These are phyloP conservation scores for Carex pumila DNA, from an alignment of 176 grass and related monocot species.

Conservation along the genomic window DNA sequence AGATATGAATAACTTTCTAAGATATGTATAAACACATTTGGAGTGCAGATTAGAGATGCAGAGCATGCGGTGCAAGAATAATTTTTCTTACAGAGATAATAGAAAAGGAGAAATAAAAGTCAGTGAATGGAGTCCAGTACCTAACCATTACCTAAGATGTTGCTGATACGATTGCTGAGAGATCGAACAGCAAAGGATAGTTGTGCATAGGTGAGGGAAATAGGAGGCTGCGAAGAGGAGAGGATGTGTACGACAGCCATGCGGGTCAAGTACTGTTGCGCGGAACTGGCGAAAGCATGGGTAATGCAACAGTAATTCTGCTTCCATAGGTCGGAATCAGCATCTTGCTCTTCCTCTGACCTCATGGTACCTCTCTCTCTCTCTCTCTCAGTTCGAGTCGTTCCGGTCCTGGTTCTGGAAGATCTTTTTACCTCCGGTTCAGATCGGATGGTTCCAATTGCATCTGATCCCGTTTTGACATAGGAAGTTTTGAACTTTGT, in stretches of 20 bases:
- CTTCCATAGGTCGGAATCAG: not conserved
- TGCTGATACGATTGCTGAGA: constrained; percentile 38
- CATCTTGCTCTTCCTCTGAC: not conserved
- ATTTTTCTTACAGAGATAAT: no score
- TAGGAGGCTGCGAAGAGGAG: not conserved
- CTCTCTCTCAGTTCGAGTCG: not conserved
- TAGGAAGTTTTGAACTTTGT: not conserved
- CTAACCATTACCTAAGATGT: constrained; percentile 17
- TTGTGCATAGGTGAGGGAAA: constrained; percentile 37
- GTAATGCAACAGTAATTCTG: constrained; percentile 57
- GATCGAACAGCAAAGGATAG: constrained; percentile 34
- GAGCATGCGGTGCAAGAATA: no score
- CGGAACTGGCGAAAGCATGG: constrained; percentile 49
- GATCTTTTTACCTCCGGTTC: not conserved
- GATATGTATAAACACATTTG: no score
- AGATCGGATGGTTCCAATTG: not conserved
- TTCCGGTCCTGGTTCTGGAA: not conserved
- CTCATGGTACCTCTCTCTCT: not conserved
- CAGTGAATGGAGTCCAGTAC: not conserved
- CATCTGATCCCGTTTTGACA: not conserved
- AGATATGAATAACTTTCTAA: no score
- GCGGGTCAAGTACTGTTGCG: not conserved
- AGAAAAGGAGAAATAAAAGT: not conserved
- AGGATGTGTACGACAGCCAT: constrained; percentile 36
- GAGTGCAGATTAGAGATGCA: no score